These are phyloP conservation scores for Xylaria sp. DNA, from an alignment of 2,329 filamentous ascomycete genomes.

Conservation along the genomic window DNA sequence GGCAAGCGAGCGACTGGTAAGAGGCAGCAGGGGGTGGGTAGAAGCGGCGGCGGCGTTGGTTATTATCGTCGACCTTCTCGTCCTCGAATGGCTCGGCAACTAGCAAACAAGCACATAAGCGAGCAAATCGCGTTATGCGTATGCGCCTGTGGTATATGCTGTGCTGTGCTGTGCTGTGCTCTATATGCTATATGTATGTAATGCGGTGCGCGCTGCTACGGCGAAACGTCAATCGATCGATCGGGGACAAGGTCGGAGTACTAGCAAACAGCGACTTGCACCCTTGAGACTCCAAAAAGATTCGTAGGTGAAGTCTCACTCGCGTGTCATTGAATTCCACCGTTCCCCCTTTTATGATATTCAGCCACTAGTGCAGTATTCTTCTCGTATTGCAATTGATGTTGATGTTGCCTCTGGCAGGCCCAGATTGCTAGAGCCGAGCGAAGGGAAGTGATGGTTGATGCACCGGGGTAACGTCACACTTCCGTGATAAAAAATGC, in stretches of 20 bases:
- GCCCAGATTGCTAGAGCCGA: constrained; percentile 9
- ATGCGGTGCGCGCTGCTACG: constrained; percentile 12
- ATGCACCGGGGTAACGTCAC: constrained; percentile 34
- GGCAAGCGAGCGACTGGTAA: constrained; percentile 34
- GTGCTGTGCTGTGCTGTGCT: constrained; percentile 2
- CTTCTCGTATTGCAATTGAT: constrained; percentile 29
- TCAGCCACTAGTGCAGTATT: constrained; percentile 1
- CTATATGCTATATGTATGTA: background rate
- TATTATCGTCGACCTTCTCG: background rate
- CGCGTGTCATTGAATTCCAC: constrained; percentile 31
- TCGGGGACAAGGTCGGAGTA: constrained; percentile 11
- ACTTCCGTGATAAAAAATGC: constrained; percentile 27
- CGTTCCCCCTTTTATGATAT: constrained; percentile 21
- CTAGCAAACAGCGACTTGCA: constrained; percentile 3
- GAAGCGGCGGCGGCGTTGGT: constrained; percentile 6
- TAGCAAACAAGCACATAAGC: constrained; percentile 2
- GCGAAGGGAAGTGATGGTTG: constrained; percentile 19
- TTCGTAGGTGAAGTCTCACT: constrained; percentile 28
- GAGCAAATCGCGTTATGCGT: constrained; percentile 12
- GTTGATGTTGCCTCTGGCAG: constrained; percentile 14
- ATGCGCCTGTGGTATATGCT: constrained; percentile 11
- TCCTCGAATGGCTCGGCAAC: constrained; percentile 18
- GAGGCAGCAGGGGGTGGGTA: background rate
- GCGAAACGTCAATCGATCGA: constrained; percentile 23
- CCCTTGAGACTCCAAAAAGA: constrained; percentile 23